Evolutionary conservation across 1,284 basidiomycete genomes (phyloP).

Genomic region (Mycosarcoma maydis): DNA sequence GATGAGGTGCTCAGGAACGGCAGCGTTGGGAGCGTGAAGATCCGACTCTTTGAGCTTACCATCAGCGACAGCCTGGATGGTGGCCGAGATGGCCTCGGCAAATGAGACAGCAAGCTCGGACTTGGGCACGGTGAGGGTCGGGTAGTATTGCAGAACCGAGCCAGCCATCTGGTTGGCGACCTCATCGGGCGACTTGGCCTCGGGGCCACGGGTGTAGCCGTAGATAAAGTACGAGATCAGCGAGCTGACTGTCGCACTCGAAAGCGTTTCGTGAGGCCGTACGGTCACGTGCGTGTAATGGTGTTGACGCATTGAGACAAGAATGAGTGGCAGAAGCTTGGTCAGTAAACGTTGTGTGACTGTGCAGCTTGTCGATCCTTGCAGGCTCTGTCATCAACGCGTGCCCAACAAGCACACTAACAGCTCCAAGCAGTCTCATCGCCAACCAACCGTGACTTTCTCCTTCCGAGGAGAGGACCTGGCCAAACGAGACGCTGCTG

Average conservation of each 20-base stretch:
- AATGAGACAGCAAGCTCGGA: conserved; percentile 32
- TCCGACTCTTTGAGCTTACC: conserved; percentile 32
- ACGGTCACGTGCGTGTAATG: background rate
- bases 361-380: no score
- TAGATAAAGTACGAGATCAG: conserved; percentile 56
- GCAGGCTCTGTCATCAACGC: no score
- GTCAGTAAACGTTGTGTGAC: conserved; percentile 26
- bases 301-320: no score
- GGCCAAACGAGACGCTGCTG: no score
- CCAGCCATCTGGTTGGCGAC: conserved; percentile 59
- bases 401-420: no score
- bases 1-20: conserved; percentile 30
- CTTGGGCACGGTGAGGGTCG: conserved; percentile 52
- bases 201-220: conserved; percentile 47
- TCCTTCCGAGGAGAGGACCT: no score
- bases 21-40: conserved; percentile 32
- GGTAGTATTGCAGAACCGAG: conserved; percentile 60
- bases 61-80: conserved; percentile 43
- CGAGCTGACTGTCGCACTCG: conserved; percentile 39
- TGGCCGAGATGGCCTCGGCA: conserved; percentile 39
- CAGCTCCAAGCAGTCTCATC: no score
- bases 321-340: background rate
- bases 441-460: no score
- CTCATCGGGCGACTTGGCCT: conserved; percentile 42
- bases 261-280: no score